Evolutionary conservation across 2,329 filamentous ascomycete species (phyloP).

Genomic region (Calonectria ilicicola): DNA sequence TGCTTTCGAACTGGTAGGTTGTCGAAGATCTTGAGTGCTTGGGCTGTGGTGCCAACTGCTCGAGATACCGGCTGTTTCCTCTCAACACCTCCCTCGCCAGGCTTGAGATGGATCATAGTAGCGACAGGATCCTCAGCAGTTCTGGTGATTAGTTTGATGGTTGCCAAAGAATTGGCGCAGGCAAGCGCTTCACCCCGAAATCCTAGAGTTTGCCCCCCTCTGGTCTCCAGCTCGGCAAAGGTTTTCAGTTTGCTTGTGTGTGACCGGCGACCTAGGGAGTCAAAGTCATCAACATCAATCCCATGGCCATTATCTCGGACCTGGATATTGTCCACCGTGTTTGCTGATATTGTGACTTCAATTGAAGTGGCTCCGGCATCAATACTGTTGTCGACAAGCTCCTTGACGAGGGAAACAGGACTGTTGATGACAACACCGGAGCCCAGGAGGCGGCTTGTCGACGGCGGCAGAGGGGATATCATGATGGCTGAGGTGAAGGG

Average conservation of each 20-base stretch:
- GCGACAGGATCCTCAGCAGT: conserved; percentile 72
- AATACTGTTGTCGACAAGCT: conserved; percentile 82
- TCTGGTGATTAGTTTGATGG: conserved; percentile 73
- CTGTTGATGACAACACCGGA: conserved; percentile 71
- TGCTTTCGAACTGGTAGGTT: conserved; percentile 73
- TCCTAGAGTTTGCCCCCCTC: conserved; percentile 73
- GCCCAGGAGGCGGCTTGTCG: conserved; percentile 67
- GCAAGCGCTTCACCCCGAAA: conserved; percentile 83
- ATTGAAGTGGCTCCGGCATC: conserved; percentile 77
- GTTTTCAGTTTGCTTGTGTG: conserved; percentile 79
- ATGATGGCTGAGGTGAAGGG: conserved; percentile 51
- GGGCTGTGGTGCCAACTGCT: conserved; percentile 77
- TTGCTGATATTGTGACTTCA: conserved; percentile 71
- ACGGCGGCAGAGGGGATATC: conserved; percentile 62
- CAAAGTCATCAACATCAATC: conserved; percentile 72
- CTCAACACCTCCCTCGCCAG: conserved; percentile 46
- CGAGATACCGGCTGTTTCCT: conserved; percentile 56
- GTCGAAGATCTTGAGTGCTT: conserved; percentile 69
- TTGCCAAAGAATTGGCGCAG: conserved; percentile 70
- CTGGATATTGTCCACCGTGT: conserved; percentile 77
- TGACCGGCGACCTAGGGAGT: conserved; percentile 71
- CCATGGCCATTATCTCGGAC: conserved; percentile 81
- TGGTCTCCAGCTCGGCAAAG: conserved; percentile 70
- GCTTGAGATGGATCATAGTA: conserved; percentile 57
- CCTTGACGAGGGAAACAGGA: conserved; percentile 75